A percentile compares a stretch with the other conserved stretches of the same genome.
Conservation (phyloP, 192 early-diverging fungal species). For the Backusella mclennaniae region DNA sequence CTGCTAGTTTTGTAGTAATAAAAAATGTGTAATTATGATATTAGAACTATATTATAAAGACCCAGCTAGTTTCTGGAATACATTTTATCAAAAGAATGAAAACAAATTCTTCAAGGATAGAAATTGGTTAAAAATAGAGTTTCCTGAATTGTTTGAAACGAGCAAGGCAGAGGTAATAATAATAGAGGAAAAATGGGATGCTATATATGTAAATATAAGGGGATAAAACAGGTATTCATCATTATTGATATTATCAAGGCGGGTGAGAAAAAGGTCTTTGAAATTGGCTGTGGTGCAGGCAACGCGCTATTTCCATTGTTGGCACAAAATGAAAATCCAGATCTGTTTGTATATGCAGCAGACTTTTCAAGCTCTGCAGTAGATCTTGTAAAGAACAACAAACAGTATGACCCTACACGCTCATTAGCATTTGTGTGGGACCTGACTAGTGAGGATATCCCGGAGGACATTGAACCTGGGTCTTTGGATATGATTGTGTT, state of each 20-base stretch:
- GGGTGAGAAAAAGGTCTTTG: conserved; percentile 67
- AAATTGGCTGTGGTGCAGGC: conserved; percentile 98
- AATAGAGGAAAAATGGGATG: not conserved
- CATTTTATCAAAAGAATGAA: conserved; percentile 80
- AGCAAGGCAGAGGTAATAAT: conserved; percentile 44
- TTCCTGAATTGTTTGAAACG: conserved; percentile 77
- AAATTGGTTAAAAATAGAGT: conserved; percentile 94
- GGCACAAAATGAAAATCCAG: conserved; percentile 65
- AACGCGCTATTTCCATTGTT: conserved; percentile 95
- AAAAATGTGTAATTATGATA: not conserved
- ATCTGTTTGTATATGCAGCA: conserved; percentile 88
- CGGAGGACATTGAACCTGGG: conserved; percentile 67
- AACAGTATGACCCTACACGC: conserved; percentile 64
- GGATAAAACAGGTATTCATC: not conserved
- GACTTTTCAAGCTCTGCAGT: conserved; percentile 93
- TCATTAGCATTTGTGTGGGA: conserved; percentile 96
- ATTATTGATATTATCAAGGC: conserved; percentile 34
- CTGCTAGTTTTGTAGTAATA: not conserved
- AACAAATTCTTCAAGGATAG: conserved; percentile 97
- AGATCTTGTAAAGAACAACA: conserved; percentile 83
- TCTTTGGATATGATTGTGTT: conserved; percentile 89
- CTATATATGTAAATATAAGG: not conserved
- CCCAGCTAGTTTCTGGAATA: conserved; percentile 68
- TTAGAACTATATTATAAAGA: conserved; percentile 46
- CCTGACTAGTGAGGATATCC: conserved; percentile 71